Base-by-base conservation (phyloP, 345 rosid species). In the Tarenaya hassleriana region DNA sequence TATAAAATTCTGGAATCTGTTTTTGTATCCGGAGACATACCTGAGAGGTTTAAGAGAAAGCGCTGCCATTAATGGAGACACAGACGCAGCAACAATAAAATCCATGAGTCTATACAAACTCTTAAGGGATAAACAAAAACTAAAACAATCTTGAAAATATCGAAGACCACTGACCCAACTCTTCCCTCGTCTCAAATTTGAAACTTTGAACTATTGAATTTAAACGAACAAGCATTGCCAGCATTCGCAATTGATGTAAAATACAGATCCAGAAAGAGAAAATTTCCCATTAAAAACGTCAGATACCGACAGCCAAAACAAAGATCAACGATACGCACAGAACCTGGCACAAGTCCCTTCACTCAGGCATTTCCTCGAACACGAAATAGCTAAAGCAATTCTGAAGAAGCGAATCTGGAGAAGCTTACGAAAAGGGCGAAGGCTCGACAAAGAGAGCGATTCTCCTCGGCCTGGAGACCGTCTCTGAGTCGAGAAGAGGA, bases 391-490 rank as follows among this genome's bases (percentile, higher is more conserved):
- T 56, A 60, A 29, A 0, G 12, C 16, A 5, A 16, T 14, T 4
- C 21, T 12, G 34, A 5, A 35, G 0, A 16, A 7, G n/a, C n/a
- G n/a, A n/a, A n/a, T n/a, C n/a, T n/a, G n/a, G n/a, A 27, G 9
- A 17, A 24, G 77, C 92, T 84, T 70, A 91, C 98, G 97, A 76
- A 56, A 92, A 92, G 13, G 98, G 98, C 13, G 98, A 92, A 53
- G 98, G 98, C 80, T 92, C 98, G 14, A 92, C 82, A 55, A 92
- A 92, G 44, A 92, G 91, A 64, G 83, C 98, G 63, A 92, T 85
- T 10, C 98, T 84, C 5, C 94, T 76, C 8, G 97, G 95, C 60
- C 71, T 72, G 21, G 60, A 65, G 61, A 34, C 57, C 16, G 55
- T 63, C 43, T 76, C 95, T 0, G 81, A 55, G 46, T 84, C 91